Evolutionary conservation across 441 rosid genomes (phyloP).

Genomic region (Erodium texanum): DNA sequence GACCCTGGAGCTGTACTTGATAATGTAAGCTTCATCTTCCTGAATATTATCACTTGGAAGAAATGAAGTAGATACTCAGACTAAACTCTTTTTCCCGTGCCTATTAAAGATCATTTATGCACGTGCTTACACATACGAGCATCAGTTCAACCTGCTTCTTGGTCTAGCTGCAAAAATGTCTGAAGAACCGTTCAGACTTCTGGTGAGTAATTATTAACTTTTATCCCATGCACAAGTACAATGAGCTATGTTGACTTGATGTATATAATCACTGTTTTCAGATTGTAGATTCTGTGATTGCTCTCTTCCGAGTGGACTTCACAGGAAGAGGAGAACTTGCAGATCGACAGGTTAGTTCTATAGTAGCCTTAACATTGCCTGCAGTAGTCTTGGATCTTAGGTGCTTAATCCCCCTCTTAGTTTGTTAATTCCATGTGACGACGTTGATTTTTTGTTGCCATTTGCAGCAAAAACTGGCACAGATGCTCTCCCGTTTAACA

Average conservation of each 20-base stretch:
- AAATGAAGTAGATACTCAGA: constrained; percentile 6
- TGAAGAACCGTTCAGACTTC: constrained; percentile 80
- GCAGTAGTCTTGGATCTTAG: not conserved
- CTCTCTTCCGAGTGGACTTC: constrained; percentile 83
- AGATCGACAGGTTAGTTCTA: constrained; percentile 61
- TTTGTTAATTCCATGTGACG: constrained; percentile 7
- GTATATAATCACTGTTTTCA: constrained; percentile 23
- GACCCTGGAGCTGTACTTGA: constrained; percentile 93
- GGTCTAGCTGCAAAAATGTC: constrained; percentile 95
- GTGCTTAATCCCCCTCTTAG: not conserved
- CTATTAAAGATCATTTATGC: constrained; percentile 72
- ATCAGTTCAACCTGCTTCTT: constrained; percentile 81
- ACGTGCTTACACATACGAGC: constrained; percentile 83
- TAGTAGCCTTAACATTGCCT: not conserved
- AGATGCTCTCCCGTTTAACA: constrained; percentile 75
- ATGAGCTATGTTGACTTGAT: constrained; percentile 8
- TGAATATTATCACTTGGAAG: constrained; percentile 3
- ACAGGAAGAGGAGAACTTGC: constrained; percentile 96
- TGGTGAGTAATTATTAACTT: constrained; percentile 30
- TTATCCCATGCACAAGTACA: not conserved
- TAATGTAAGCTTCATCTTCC: constrained; percentile 42
- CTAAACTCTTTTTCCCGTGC: constrained; percentile 8
- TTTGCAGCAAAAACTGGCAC: constrained; percentile 88
- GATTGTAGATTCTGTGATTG: constrained; percentile 88
- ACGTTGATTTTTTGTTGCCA: constrained; percentile 8